Evolutionary conservation across 148 eudicot genomes (phyloP).

Genomic region (Pouteria glomerata): DNA sequence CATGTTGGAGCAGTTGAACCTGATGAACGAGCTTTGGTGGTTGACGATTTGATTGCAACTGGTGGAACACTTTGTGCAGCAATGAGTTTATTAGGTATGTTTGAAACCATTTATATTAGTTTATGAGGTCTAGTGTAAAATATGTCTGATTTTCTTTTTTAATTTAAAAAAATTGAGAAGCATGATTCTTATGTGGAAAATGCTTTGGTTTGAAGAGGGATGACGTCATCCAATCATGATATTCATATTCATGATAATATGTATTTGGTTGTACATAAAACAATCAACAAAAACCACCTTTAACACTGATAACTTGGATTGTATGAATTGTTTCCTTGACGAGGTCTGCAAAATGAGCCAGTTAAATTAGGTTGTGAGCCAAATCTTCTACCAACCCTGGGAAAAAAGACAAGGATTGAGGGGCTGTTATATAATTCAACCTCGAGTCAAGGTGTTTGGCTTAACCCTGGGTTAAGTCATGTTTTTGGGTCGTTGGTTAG

Average conservation of each 20-base stretch:
- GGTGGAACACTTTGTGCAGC: conserved; percentile 92
- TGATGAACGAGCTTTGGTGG: conserved; percentile 71
- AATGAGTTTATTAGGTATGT: conserved; percentile 62
- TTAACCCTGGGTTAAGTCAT: too few species aligned
- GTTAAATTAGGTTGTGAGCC: too few species aligned
- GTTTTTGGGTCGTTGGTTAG: too few species aligned
- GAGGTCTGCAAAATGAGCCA: too few species aligned
- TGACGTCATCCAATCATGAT: neutral
- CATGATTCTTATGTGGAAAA: neutral
- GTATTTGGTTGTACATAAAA: neutral
- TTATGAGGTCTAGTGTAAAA: too few species aligned
- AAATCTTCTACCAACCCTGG: too few species aligned
- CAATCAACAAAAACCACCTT: too few species aligned
- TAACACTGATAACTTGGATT: too few species aligned
- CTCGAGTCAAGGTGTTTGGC: too few species aligned
- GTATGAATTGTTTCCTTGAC: neutral
- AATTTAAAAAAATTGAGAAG: neutral
- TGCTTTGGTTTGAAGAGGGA: neutral
- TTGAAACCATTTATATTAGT: neutral
- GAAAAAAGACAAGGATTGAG: too few species aligned
- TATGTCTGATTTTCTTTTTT: neutral
- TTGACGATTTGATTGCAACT: conserved; percentile 86
- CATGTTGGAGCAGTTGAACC: conserved; percentile 79
- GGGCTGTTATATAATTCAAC: too few species aligned
- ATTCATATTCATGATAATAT: neutral